These are phyloP conservation scores for Boletus vinaceobasis DNA, from an alignment of 768 basidiomycete species.

Conservation along the genomic window DNA sequence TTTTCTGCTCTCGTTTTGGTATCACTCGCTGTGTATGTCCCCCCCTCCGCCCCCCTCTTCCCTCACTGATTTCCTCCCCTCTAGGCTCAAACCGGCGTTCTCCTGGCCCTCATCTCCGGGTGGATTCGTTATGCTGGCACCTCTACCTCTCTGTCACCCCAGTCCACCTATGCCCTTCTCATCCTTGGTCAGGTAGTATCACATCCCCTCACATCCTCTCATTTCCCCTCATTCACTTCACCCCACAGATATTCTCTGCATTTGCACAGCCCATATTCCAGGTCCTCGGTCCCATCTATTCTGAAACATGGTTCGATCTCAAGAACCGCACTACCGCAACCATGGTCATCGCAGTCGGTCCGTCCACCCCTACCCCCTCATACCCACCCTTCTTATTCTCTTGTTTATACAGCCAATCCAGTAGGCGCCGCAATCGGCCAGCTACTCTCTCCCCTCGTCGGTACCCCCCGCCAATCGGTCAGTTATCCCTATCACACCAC, in stretches of 20 bases:
- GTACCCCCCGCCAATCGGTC: slow-evolving; percentile 56
- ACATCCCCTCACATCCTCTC: neutral
- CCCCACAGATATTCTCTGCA: slow-evolving; percentile 52
- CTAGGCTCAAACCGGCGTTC: slow-evolving; percentile 63
- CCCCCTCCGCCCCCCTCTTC: neutral
- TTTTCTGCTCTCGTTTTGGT: slow-evolving; percentile 55
- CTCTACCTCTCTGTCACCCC: slow-evolving; percentile 45
- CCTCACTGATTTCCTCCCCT: neutral
- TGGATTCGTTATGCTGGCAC: slow-evolving; percentile 82
- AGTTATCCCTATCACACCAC: slow-evolving; percentile 18
- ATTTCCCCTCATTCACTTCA: neutral
- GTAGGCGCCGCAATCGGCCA: slow-evolving; percentile 73
- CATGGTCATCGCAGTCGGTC: slow-evolving; percentile 51
- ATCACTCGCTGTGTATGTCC: slow-evolving; percentile 59
- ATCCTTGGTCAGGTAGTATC: slow-evolving; percentile 63
- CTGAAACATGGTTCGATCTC: slow-evolving; percentile 81
- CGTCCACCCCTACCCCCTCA: neutral
- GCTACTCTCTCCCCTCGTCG: slow-evolving; percentile 62
- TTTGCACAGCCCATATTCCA: slow-evolving; percentile 73
- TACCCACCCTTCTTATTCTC: neutral
- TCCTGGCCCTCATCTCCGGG: slow-evolving; percentile 53
- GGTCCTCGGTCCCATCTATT: slow-evolving; percentile 76
- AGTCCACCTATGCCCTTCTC: slow-evolving; percentile 60
- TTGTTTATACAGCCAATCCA: slow-evolving; percentile 54
- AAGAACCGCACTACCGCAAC: slow-evolving; percentile 75